These are phyloP conservation scores for Auricularia cornea DNA, from an alignment of 768 basidiomycete genomes.

Conservation along the genomic window DNA sequence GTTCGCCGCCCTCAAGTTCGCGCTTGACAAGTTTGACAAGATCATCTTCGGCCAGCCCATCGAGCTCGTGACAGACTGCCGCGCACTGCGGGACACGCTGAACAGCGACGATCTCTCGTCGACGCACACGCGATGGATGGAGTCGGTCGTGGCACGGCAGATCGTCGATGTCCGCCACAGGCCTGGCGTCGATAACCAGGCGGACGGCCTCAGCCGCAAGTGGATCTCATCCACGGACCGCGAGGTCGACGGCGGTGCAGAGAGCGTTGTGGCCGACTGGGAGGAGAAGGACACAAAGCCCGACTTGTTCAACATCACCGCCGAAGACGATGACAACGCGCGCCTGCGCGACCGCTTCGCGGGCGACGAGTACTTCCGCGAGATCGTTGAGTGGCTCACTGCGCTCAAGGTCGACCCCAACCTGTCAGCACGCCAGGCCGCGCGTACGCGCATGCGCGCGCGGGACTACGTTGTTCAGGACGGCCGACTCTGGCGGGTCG, in stretches of 20 bases:
- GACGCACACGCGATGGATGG: slow-evolving; percentile 7
- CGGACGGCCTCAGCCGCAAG: no score
- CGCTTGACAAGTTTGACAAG: slow-evolving; percentile 3
- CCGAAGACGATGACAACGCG: background rate
- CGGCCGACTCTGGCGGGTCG: slow-evolving; percentile 8
- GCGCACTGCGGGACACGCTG: slow-evolving; percentile 3
- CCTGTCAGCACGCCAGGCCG: background rate
- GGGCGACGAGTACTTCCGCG: slow-evolving; percentile 3
- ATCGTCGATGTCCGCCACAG: slow-evolving; percentile 6
- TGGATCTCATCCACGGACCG: background rate
- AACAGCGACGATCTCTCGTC: no score
- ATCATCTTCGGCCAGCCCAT: background rate
- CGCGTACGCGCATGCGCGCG: background rate
- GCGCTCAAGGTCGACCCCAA: background rate
- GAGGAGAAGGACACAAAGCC: background rate
- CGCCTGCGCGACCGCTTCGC: slow-evolving; percentile 1
- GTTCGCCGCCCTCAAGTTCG: no score
- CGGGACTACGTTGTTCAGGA: slow-evolving; percentile 3
- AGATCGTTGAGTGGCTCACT: slow-evolving; percentile 2
- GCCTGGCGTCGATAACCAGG: slow-evolving; percentile 6
- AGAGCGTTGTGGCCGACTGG: background rate
- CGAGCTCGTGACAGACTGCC: slow-evolving; percentile 9
- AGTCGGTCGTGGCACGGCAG: slow-evolving; percentile 1
- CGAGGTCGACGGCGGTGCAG: background rate
- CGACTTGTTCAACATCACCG: slow-evolving; percentile 1